phyloP scores from a whole-genome alignment of 768 basidiomycete genomes.

The Austroboletus eburneus region DNA sequence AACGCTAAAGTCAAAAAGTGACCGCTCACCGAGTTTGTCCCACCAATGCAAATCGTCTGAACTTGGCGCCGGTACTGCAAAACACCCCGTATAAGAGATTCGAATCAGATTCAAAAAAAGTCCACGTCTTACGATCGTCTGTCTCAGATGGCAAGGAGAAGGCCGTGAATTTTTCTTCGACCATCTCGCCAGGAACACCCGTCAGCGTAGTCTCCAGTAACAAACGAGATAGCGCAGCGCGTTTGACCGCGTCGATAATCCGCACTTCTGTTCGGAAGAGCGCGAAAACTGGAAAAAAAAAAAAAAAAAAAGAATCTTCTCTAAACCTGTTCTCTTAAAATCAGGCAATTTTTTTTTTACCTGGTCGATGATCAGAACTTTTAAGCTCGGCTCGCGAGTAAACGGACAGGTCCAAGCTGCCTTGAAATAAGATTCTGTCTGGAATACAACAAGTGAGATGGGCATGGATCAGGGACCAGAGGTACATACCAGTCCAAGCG shows the following conservation, averaged over 20 bases:
- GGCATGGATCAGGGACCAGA: not conserved
- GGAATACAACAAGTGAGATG: constrained; percentile 10
- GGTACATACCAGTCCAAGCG: constrained; percentile 84
- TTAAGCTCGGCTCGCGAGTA: constrained; percentile 84
- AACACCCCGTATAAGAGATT: constrained; percentile 6
- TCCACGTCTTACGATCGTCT: constrained; percentile 30
- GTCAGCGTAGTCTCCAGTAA: constrained; percentile 62
- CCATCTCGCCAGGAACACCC: constrained; percentile 59
- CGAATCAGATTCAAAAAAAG: not conserved
- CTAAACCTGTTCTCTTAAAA: no score
- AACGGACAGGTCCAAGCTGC: constrained; percentile 66
- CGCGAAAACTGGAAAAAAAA: constrained; percentile 61
- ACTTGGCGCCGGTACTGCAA: constrained; percentile 87
- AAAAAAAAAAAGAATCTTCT: no score
- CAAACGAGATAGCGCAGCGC: constrained; percentile 61
- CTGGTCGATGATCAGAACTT: constrained; percentile 96
- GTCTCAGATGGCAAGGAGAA: constrained; percentile 46
- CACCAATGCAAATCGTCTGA: constrained; percentile 78
- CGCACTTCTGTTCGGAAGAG: constrained; percentile 76
- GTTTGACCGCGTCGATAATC: constrained; percentile 74
- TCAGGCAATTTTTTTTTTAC: no score
- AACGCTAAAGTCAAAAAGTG: not conserved
- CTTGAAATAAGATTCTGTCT: constrained; percentile 93
- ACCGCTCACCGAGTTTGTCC: constrained; percentile 57
- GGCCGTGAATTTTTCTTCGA: constrained; percentile 66